Evolutionary conservation across 768 basidiomycete species (phyloP).

Genomic region (Leccinum boreale): DNA sequence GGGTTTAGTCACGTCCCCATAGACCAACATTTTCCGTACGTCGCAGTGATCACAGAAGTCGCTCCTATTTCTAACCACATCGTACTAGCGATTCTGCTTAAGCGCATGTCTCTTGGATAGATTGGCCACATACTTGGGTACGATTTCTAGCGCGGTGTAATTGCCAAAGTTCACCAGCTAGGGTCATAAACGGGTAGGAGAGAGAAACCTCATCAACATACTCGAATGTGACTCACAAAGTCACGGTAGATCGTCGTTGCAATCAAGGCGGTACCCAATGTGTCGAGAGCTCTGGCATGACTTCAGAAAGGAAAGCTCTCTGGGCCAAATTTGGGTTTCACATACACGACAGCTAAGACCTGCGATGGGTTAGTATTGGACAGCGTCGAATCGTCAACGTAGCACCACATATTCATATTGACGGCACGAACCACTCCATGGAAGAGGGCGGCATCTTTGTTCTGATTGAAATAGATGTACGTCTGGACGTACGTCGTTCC

Average conservation of each 20-base stretch:
- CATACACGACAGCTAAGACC: slow-evolving; percentile 1
- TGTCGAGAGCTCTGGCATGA: neutral
- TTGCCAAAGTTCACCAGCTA: slow-evolving; percentile 4
- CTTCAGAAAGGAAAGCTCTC: neutral
- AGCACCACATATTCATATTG: neutral
- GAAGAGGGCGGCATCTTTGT: neutral
- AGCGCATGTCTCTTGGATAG: neutral
- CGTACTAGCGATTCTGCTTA: neutral
- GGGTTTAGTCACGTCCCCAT: neutral
- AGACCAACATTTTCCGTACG: neutral
- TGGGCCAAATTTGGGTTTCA: neutral
- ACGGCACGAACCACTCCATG: neutral
- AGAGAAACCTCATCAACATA: neutral
- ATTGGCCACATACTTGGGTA: neutral
- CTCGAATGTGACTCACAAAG: slow-evolving; percentile 1
- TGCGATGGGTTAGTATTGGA: neutral
- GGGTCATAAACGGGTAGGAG: neutral
- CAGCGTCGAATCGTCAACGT: neutral
- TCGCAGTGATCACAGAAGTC: neutral
- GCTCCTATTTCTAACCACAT: slow-evolving; percentile 2
- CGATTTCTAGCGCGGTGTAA: neutral
- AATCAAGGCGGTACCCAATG: neutral
- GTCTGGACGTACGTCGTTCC: slow-evolving; percentile 6
- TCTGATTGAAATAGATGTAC: slow-evolving; percentile 3
- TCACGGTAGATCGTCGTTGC: neutral